Evolutionary conservation across 2,329 filamentous ascomycete genomes (phyloP).

Genomic region (Graphilbum ipis-grandicollis): DNA sequence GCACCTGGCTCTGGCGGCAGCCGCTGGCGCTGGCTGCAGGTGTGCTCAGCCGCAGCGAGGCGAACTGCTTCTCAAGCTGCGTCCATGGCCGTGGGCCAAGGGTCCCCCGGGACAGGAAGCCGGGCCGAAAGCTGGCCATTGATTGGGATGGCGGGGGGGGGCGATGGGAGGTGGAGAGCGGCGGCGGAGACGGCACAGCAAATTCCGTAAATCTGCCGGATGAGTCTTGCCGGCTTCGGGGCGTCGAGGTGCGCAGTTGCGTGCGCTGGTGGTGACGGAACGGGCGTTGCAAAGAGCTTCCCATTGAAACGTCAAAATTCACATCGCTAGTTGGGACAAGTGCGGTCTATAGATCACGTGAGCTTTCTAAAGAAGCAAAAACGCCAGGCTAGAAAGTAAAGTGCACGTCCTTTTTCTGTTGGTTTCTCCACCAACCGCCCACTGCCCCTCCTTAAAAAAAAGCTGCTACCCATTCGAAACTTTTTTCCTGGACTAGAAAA

Average conservation of each 20-base stretch:
- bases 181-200: no score
- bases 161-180: neutral
- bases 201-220: no score
- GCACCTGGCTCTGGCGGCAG: neutral
- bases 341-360: no score
- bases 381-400: neutral
- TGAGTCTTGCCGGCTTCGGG: no score
- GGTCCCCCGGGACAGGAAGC: slow-evolving; percentile 1
- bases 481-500: slow-evolving; percentile 8
- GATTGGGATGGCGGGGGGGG: neutral
- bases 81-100: slow-evolving; percentile 1
- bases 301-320: no score
- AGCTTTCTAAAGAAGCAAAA: no score
- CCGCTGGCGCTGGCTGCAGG: neutral
- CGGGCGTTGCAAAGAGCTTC: no score
- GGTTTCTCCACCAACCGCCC: slow-evolving; percentile 1
- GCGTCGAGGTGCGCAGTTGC: no score
- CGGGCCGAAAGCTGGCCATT: slow-evolving; percentile 8
- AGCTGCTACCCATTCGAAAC: slow-evolving; percentile 4
- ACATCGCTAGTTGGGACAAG: no score
- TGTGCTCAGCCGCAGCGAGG: slow-evolving; percentile 2
- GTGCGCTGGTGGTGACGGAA: no score
- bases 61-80: slow-evolving; percentile 7
- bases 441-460: slow-evolving; percentile 6
- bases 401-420: neutral